phyloP scores from a whole-genome alignment of 345 rosid genomes.

The Gossypium bickii region DNA sequence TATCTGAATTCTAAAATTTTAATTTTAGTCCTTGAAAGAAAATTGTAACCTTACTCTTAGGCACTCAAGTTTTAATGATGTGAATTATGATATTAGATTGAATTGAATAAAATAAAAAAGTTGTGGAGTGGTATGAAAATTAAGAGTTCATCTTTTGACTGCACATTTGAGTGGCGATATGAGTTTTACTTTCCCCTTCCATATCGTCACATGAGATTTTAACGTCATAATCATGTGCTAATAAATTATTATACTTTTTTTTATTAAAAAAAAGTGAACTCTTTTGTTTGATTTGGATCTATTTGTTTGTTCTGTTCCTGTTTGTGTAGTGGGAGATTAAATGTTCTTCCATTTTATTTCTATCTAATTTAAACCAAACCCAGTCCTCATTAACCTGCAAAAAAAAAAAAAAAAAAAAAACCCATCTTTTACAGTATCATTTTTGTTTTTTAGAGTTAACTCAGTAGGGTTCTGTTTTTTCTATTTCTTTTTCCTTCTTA shows the following conservation, averaged over 20 bases:
- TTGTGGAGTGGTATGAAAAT: too few species aligned
- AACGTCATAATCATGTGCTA: background rate
- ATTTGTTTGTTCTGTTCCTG: slow-evolving; percentile 37
- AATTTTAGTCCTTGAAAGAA: too few species aligned
- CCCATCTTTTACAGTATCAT: background rate
- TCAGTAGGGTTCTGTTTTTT: background rate
- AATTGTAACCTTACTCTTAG: too few species aligned
- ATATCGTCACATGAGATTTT: background rate
- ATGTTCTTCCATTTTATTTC: slow-evolving; percentile 14
- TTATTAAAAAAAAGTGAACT: background rate
- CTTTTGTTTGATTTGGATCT: slow-evolving; percentile 20
- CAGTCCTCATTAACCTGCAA: slow-evolving; percentile 8
- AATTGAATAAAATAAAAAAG: too few species aligned
- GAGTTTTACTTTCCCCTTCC: background rate
- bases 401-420: background rate
- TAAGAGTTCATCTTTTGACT: background rate
- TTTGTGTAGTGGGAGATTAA: slow-evolving; percentile 22
- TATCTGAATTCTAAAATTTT: too few species aligned
- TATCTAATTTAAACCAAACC: slow-evolving; percentile 19
- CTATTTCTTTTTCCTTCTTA: too few species aligned
- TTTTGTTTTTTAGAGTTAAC: background rate
- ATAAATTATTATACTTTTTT: background rate
- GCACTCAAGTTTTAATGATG: too few species aligned
- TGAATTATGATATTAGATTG: too few species aligned
- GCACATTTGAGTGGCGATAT: background rate